Evolutionary conservation across 1,139 yeast species (phyloP), one percentile per base, ranked within the genome.

Genomic region (Hyphopichia burtonii): DNA sequence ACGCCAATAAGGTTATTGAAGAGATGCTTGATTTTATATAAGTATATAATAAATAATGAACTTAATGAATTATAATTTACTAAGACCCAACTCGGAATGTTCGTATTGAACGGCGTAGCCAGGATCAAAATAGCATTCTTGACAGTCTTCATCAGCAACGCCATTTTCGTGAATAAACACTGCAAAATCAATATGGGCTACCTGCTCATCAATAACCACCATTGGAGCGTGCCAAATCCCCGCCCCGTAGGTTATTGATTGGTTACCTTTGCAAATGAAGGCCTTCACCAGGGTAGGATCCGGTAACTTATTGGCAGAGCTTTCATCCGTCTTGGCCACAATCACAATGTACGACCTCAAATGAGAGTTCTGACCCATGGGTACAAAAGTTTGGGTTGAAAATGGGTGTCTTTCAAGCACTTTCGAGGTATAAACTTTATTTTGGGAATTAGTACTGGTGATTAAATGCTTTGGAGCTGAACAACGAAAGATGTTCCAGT

Each of bases 381-480:
- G 98, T 19, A 88, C 58, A 59, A 91, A 91, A 0, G 96, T 86
- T 61, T 91, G 98, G 0, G 96, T 83, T n/a, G 93, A 78, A 56
- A 63, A 86, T 7, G 96, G 96, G 58, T 91, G 98, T 63, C 96
- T 77, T 58, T 91, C 98, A 28, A 91, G 71, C 1, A 90, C 96
- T 49, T 76, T 83, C 22, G 88, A 67, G 1, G 65, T 57, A 58
- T 88, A 89, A 0, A 50, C 48, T 31, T 61, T 58, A 2, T 51
- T 49, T 1, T 54, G 56, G 3, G 46, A 44, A 25, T 51, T 45
- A 35, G 48, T 43, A 3, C 7, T 31, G 8, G 59, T 55, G 43
- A 86, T 73, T 44, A 85, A 66, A 50, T 82, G 86, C 34, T 59
- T 66, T 2, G 95, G 94, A 3, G 91, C 88, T 6, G 82, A 76